phyloP scores from a whole-genome alignment of 1,139 yeast genomes.

The Suhomyces terraborum region DNA sequence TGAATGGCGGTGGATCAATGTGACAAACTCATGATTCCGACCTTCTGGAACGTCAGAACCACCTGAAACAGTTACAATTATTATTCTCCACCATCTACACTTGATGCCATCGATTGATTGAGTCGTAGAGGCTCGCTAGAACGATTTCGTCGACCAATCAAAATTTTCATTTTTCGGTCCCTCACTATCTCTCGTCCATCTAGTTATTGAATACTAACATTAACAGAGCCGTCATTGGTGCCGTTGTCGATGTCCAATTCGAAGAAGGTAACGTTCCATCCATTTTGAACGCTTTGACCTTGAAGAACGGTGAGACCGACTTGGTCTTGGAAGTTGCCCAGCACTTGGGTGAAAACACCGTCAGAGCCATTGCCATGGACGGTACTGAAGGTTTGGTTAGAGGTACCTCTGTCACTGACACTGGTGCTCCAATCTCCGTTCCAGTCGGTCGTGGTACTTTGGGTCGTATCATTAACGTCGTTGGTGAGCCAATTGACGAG shows the following conservation, averaged over 20 bases:
- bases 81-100: not conserved
- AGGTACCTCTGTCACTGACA: conserved; percentile 89
- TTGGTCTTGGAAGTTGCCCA: conserved; percentile 98
- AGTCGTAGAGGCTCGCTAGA: not conserved
- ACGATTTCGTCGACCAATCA: conserved; percentile 3
- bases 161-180: conserved; percentile 10
- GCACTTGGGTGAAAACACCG: conserved; percentile 99
- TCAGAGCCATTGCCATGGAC: conserved; percentile 99
- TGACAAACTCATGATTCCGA: not conserved
- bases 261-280: conserved; percentile 97
- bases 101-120: not conserved
- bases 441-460: conserved; percentile 99
- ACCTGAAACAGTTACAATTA: not conserved
- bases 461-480: conserved; percentile 97
- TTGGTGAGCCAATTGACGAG: conserved; percentile 99
- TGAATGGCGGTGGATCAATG: not conserved
- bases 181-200: not conserved
- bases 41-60: not conserved
- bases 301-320: conserved; percentile 66
- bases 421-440: conserved; percentile 97
- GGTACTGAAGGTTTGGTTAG: conserved; percentile 99
- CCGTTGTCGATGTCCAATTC: conserved; percentile 99
- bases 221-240: conserved; percentile 96
- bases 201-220: conserved; percentile 7
- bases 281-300: conserved; percentile 93